Evolutionary conservation across 2,329 filamentous ascomycete genomes (phyloP), one percentile per base, ranked within the genome.

Genomic region (Botrytis deweyae): DNA sequence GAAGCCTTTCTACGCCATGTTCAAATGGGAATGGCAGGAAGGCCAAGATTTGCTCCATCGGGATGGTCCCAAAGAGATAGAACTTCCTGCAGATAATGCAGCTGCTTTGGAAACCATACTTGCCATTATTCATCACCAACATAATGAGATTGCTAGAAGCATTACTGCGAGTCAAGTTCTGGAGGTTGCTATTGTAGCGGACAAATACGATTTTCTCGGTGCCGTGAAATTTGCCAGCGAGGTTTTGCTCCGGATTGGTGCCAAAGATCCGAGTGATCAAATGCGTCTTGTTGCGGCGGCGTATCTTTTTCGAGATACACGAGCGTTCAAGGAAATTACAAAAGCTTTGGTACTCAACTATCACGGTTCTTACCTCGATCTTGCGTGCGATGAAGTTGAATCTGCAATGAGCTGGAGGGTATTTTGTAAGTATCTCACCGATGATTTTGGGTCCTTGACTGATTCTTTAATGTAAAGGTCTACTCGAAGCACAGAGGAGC

Each of bases 201-300:
- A 76, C 46, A 75, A 76, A 55, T 76, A 73, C 62, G 75, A 76
- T 66, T 76, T 74, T 73, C 52, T 64, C 38, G 33, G 68, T 58
- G 75, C 74, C 33, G 40, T 75, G 29, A 66, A 67, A 58, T 70
- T 74, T 70, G 75, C 74, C 3, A 76, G 36, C 58, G 46, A 25
- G 44, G 61, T 59, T 55, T 76, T 67, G 64, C 72, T 76, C 63
- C 52, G 4, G n/a, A 3, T 63, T 72, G 36, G 49, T 67, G 49
- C 68, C 38, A 68, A 36, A n/a, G 59, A 70, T 62, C 20, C 18
- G 20, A 20, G 1, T 10, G 61, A 73, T 68, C 66, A 67, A 46
- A 70, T 73, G 71, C 59, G 49, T 66, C 71, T 75, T 52, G 62
- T 36, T 55, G 52, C 49, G 33, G 75, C 75, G 44, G 75, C 75